Base-by-base conservation (phyloP, 441 rosid species). In the Adansonia grandidieri region DNA sequence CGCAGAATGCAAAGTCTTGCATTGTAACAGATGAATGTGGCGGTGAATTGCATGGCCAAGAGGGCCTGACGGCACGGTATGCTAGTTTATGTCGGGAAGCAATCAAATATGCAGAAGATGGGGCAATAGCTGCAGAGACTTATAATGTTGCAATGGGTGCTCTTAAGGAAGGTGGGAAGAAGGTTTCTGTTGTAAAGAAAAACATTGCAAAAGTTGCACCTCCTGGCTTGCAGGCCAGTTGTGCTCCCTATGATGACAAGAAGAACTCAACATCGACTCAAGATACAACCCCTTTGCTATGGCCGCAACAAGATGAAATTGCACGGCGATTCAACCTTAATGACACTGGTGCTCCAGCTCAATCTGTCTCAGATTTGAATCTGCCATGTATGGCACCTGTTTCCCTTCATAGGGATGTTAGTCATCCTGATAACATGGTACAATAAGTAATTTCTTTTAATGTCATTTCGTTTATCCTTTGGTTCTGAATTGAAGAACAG, bases 71-170 rank as follows among this genome's bases (percentile, higher is more conserved):
- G 14, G 75, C 80, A 66, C 88, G 96, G 1, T 96, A 92, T 81
- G 93, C 92, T 76, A 89, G 78, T 80, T 73, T 96, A 58, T 93
- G 98, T 79, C 87, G 83, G 9, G 96, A 37, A 37, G 42, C 42
- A 37, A 93, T 94, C 75, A 91, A 81, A 74, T 94, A 85, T 83
- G 95, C 97, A 22, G 98, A 94, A 82, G 98, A 93, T 81, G 97
- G 94, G 63, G 97, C 98, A 72, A 69, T 81, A 74, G 87, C 96
- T 78, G 28, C 71, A 10, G 98, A 96, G 81, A 91, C 92, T 44
- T 96, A 89, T 80, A 89, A 80, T 83, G 82, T 82, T 65, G 96
- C 98, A 15, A 70, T 93, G 61, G 81, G 71, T 78, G 88, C 88
- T 66, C 92, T 94, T 48, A 90, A 84, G 86, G 97, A 93, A 79